Conservation (phyloP, 164 flowering plant genomes). For the Pachysandra terminalis region DNA sequence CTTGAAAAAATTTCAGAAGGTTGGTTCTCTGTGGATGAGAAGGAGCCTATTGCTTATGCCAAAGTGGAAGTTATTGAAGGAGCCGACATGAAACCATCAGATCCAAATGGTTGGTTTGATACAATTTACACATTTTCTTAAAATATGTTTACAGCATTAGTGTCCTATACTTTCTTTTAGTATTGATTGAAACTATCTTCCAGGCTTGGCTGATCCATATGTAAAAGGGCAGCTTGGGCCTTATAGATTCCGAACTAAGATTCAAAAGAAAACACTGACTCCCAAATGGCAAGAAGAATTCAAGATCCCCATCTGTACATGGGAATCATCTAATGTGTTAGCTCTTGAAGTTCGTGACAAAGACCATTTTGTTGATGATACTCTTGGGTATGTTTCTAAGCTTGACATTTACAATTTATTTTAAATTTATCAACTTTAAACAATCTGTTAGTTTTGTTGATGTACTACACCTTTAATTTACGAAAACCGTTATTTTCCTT, state of each 20-base stretch:
- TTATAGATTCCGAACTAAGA: constrained; percentile 71
- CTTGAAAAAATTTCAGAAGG: constrained; percentile 28
- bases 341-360: constrained; percentile 83
- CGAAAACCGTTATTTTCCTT: too few species aligned
- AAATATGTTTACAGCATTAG: background rate
- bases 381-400: constrained; percentile 68
- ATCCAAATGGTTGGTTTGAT: constrained; percentile 66
- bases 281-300: constrained; percentile 97
- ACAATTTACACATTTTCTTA: background rate
- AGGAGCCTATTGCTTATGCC: constrained; percentile 69
- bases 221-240: constrained; percentile 84
- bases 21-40: constrained; percentile 82
- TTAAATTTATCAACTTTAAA: background rate
- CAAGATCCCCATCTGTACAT: constrained; percentile 70
- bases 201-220: constrained; percentile 99
- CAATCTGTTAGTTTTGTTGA: too few species aligned
- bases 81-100: constrained; percentile 86
- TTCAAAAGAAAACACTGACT: constrained; percentile 65
- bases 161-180: constrained; percentile 2
- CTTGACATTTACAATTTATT: background rate
- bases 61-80: constrained; percentile 88
- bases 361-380: constrained; percentile 76
- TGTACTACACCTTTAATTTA: too few species aligned
- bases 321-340: constrained; percentile 72
- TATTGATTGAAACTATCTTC: constrained; percentile 17